Percentiles rank a stretch among this genome's conserved stretches.
Conservation (phyloP, 345 rosid genomes). For the Reutealis trisperma region DNA sequence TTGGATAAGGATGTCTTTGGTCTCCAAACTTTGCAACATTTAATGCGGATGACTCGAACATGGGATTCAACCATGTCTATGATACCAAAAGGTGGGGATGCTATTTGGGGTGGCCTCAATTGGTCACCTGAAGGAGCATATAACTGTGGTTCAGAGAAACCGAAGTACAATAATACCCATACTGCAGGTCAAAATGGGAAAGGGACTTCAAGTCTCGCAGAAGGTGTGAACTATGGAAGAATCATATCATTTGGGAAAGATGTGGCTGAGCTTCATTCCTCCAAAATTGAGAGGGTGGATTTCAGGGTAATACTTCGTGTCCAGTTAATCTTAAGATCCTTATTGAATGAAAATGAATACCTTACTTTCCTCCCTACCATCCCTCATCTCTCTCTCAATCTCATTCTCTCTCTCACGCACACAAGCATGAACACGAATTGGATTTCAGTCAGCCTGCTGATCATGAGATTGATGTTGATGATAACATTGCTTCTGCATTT, state of each 20-base stretch:
- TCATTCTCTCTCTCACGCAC: background rate
- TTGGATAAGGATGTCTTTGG: slow-evolving; percentile 61
- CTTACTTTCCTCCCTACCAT: too few species aligned
- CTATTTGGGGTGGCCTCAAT: slow-evolving; percentile 69
- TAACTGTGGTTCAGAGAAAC: slow-evolving; percentile 32
- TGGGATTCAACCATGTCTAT: slow-evolving; percentile 80
- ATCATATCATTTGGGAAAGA: slow-evolving; percentile 66
- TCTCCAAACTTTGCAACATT: slow-evolving; percentile 57
- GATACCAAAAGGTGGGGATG: slow-evolving; percentile 76
- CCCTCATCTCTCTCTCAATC: background rate
- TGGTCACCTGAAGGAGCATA: slow-evolving; percentile 63
- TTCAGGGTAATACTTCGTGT: slow-evolving; percentile 49
- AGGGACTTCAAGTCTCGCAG: slow-evolving; percentile 8
- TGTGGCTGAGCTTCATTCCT: slow-evolving; percentile 47
- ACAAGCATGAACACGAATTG: background rate
- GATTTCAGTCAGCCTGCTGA: background rate
- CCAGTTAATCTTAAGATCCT: background rate
- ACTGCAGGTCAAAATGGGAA: slow-evolving; percentile 19
- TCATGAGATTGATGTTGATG: background rate
- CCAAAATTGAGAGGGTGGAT: slow-evolving; percentile 48
- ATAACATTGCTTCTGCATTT: background rate
- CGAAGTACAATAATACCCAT: slow-evolving; percentile 28
- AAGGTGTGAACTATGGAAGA: slow-evolving; percentile 55
- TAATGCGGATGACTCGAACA: slow-evolving; percentile 68
- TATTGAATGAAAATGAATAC: background rate